Conservation (phyloP, 2,329 filamentous ascomycete genomes). For the Samsoniella hepiali region DNA sequence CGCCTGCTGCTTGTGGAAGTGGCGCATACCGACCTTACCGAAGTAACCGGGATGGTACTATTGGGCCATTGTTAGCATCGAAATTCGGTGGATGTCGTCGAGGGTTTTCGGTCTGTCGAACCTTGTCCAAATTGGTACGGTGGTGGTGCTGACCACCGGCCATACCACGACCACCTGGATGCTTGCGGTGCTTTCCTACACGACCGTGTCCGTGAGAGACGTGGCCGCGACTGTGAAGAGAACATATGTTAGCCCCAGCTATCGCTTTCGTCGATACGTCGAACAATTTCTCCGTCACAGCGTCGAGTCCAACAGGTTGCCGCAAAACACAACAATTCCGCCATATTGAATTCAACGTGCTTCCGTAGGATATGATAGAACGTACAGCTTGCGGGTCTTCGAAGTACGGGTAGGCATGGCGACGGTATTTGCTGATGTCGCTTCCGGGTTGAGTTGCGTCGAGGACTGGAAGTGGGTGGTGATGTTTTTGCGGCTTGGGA, state of each 20-base stretch:
- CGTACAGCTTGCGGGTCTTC: constrained; percentile 77
- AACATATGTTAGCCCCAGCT: constrained; percentile 30
- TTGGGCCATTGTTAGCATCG: constrained; percentile 30
- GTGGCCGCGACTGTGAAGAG: constrained; percentile 75
- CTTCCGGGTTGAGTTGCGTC: constrained; percentile 39
- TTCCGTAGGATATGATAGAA: constrained; percentile 19
- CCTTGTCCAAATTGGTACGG: constrained; percentile 64
- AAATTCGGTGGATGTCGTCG: constrained; percentile 9
- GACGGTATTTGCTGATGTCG: constrained; percentile 45
- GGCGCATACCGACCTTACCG: constrained; percentile 91
- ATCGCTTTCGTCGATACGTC: constrained; percentile 15
- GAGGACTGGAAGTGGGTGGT: constrained; percentile 33
- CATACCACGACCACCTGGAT: constrained; percentile 76
- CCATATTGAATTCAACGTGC: constrained; percentile 9
- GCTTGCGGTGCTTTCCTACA: constrained; percentile 98
- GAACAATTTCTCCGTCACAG: constrained; percentile 3
- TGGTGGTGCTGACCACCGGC: constrained; percentile 98
- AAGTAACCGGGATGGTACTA: constrained; percentile 99
- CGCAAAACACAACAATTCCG: constrained; percentile 8
- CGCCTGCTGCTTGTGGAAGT: constrained; percentile 95
- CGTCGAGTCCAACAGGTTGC: constrained; percentile 16
- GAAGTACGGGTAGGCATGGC: constrained; percentile 71
- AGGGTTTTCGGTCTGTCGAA: constrained; percentile 51
- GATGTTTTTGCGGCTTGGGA: constrained; percentile 37
- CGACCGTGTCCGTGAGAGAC: constrained; percentile 98